These are phyloP conservation scores for Russula emetica DNA, from an alignment of 768 basidiomycete species.

Conservation along the genomic window DNA sequence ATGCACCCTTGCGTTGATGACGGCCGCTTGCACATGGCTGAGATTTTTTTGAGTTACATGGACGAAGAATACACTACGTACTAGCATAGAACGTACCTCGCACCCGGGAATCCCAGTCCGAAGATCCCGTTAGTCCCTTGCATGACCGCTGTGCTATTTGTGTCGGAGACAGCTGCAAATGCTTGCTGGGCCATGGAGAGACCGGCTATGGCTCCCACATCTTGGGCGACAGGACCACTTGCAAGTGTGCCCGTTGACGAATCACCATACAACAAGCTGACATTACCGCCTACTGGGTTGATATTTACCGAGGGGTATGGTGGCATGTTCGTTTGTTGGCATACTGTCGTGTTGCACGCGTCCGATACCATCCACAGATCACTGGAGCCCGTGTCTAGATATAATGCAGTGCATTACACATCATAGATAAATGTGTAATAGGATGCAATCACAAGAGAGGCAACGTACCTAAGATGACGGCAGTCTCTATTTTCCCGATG, in stretches of 20 bases:
- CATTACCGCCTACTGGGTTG: slow-evolving; percentile 38
- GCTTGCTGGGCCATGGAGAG: slow-evolving; percentile 48
- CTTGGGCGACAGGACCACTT: slow-evolving; percentile 57
- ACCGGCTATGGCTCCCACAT: slow-evolving; percentile 52
- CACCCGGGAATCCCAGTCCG: slow-evolving; percentile 64
- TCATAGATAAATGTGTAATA: not conserved
- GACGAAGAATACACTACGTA: not conserved
- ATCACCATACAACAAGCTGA: slow-evolving; percentile 61
- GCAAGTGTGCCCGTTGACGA: slow-evolving; percentile 67
- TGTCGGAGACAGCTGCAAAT: slow-evolving; percentile 64
- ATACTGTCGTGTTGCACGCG: slow-evolving; percentile 17
- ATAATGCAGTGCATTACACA: not conserved
- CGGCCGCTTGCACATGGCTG: slow-evolving; percentile 18
- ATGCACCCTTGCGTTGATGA: slow-evolving; percentile 15
- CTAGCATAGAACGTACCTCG: slow-evolving; percentile 17
- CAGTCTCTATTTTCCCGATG: slow-evolving; percentile 19
- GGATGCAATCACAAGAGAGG: not conserved
- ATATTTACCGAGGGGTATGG: slow-evolving; percentile 20
- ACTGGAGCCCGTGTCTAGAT: slow-evolving; percentile 26
- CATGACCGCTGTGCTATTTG: slow-evolving; percentile 57
- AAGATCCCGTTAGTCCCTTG: slow-evolving; percentile 62
- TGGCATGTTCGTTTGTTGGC: slow-evolving; percentile 16
- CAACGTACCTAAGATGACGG: slow-evolving; percentile 22
- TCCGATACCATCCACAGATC: slow-evolving; percentile 25
- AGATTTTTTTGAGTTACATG: not conserved